Conservation (phyloP, 148 eudicot genomes). For the Rhododendron griersonianum region DNA sequence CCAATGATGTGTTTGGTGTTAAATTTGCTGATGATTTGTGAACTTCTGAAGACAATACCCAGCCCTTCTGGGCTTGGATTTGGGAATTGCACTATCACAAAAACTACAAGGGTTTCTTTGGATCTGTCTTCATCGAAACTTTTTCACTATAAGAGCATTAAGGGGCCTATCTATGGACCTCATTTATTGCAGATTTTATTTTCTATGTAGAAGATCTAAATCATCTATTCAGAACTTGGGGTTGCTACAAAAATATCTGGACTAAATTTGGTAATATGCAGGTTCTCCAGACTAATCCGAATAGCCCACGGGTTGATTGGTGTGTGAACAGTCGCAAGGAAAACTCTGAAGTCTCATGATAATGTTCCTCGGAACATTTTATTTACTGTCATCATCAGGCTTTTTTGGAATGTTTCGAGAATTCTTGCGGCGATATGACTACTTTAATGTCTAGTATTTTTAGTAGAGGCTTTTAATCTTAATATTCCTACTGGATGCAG, state of each 20-base stretch:
- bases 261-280: background rate
- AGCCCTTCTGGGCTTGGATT: background rate
- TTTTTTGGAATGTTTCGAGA: background rate
- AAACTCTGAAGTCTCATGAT: background rate
- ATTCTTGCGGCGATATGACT: background rate
- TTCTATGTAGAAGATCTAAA: too few species aligned
- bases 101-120: background rate
- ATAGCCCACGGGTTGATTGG: background rate
- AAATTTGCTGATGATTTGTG: background rate
- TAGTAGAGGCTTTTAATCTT: background rate
- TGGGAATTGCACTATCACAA: background rate
- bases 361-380: background rate
- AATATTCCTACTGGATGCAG: background rate
- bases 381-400: background rate
- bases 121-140: too few species aligned
- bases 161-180: too few species aligned
- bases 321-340: background rate
- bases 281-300: background rate
- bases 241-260: background rate
- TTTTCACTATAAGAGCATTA: background rate
- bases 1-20: background rate
- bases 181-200: too few species aligned
- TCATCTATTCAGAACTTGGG: background rate
- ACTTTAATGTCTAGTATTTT: background rate
- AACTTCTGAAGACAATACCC: background rate